Conservation (phyloP, 169 alveolate species). For the Plasmodium vivax region DNA sequence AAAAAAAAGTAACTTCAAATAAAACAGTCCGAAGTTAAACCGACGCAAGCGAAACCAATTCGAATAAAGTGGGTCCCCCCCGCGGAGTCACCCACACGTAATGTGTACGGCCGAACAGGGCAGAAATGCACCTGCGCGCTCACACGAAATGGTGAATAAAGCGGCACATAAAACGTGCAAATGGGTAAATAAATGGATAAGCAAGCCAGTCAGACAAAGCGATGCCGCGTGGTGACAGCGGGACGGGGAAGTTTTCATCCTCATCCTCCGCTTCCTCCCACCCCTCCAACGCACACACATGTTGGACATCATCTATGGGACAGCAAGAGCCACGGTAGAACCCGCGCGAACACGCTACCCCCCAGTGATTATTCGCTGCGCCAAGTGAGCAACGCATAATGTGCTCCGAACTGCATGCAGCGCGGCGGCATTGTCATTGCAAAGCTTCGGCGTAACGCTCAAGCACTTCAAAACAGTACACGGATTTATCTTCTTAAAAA, state of each 20-base stretch:
- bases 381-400: conserved; percentile 15
- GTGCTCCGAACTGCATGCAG: conserved; percentile 39
- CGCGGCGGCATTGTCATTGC: conserved; percentile 2
- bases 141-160: not conserved
- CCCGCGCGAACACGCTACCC: not conserved
- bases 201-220: not conserved
- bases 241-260: not conserved
- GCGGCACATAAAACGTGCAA: not conserved
- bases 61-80: not conserved
- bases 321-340: not conserved
- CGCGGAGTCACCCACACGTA: not conserved
- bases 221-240: not conserved
- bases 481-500: conserved; percentile 44
- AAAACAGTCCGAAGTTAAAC: not conserved
- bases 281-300: not conserved
- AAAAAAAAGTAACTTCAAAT: not conserved
- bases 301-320: not conserved
- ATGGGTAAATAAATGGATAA: not conserved
- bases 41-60: not conserved
- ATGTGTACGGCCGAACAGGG: not conserved
- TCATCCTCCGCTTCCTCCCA: too few species aligned
- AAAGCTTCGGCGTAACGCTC: not conserved
- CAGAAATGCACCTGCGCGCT: not conserved
- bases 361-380: conserved; percentile 4
- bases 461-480: conserved; percentile 38